Evolutionary conservation across 1,139 yeast genomes (phyloP).

Genomic region (Saccharomyces hybrid): DNA sequence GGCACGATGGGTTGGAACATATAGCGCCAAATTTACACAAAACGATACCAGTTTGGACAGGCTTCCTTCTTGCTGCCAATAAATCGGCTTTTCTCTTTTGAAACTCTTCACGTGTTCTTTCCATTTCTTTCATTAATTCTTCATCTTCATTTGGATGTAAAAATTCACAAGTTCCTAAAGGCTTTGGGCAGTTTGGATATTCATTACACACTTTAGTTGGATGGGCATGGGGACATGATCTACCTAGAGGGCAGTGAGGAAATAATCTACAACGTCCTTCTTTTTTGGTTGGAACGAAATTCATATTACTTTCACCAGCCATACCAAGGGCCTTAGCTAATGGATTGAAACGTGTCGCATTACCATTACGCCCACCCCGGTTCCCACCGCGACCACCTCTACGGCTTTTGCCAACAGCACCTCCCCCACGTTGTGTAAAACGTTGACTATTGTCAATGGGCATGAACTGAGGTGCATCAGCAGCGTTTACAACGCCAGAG

Average conservation of each 20-base stretch:
- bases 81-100: constrained; percentile 38
- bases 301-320: constrained; percentile 17
- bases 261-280: constrained; percentile 68
- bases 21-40: constrained; percentile 68
- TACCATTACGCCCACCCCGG: constrained; percentile 22
- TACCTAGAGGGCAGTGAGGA: constrained; percentile 63
- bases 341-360: constrained; percentile 27
- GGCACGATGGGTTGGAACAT: constrained; percentile 73
- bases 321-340: constrained; percentile 31
- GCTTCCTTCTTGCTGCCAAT: constrained; percentile 31
- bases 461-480: constrained; percentile 11
- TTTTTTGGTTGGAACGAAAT: constrained; percentile 33
- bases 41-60: constrained; percentile 41
- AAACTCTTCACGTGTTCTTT: constrained; percentile 48
- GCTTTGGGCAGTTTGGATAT: constrained; percentile 73
- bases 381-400: constrained; percentile 22
- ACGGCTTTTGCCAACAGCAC: constrained; percentile 20
- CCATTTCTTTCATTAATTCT: constrained; percentile 58
- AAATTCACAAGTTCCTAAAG: constrained; percentile 75
- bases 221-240: constrained; percentile 66
- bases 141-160: constrained; percentile 82
- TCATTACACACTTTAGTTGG: constrained; percentile 70
- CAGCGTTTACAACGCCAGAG: constrained; percentile 20
- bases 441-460: constrained; percentile 6
- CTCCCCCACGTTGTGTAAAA: constrained; percentile 18